Conservation (phyloP, 148 eudicot genomes). For the Bassia scoparia region DNA sequence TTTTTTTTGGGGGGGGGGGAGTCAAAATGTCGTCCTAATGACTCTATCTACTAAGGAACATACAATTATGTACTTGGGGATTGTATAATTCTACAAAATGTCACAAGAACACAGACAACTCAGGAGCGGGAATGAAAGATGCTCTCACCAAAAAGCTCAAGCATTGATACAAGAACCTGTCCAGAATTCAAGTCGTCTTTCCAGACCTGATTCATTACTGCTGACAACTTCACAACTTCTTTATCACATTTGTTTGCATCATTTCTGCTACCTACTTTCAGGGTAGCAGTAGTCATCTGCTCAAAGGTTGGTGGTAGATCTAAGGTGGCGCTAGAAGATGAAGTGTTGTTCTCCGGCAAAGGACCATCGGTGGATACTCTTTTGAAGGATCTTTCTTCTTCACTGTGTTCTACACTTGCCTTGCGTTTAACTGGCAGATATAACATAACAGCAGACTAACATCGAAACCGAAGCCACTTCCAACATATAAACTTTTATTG, state of each 20-base stretch:
- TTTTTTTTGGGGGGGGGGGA: too few species aligned
- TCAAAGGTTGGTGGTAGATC: slow-evolving; percentile 32
- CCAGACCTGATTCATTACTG: slow-evolving; percentile 57
- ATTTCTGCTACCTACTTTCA: slow-evolving; percentile 14
- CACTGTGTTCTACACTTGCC: slow-evolving; percentile 36
- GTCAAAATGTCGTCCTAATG: background rate
- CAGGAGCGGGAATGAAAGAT: slow-evolving; percentile 57
- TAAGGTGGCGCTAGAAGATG: slow-evolving; percentile 23
- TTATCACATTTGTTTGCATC: slow-evolving; percentile 19
- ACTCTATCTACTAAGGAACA: background rate
- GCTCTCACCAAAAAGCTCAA: slow-evolving; percentile 58
- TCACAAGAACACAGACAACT: slow-evolving; percentile 55
- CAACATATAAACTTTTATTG: background rate
- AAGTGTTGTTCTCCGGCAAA: slow-evolving; percentile 26
- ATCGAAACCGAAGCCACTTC: background rate
- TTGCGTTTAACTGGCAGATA: slow-evolving; percentile 51
- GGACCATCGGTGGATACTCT: slow-evolving; percentile 44
- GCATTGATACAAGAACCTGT: slow-evolving; percentile 44
- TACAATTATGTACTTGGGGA: slow-evolving; percentile 3
- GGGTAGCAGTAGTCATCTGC: slow-evolving; percentile 10
- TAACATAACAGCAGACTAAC: background rate
- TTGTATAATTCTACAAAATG: too few species aligned
- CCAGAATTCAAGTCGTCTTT: slow-evolving; percentile 68
- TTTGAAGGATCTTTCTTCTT: slow-evolving; percentile 49
- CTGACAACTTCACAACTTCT: slow-evolving; percentile 31